Conservation (phyloP, 352 stramenopile species). For the Globisporangium yorkense region DNA sequence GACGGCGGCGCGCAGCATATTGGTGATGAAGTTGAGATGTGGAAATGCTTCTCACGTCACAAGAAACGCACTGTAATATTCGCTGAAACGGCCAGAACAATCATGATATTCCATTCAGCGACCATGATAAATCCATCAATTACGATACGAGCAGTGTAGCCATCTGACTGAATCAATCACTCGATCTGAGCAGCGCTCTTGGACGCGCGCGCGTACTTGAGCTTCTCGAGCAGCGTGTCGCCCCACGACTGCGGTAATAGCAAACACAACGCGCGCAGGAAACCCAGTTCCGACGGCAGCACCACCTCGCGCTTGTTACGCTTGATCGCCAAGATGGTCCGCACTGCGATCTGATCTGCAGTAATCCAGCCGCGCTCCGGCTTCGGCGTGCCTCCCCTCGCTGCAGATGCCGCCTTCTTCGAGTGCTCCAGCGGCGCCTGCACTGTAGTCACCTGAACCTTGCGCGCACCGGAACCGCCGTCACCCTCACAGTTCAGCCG, state of each 20-base stretch:
- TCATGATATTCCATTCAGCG: not conserved
- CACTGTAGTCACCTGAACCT: constrained; percentile 10
- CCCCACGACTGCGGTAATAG: constrained; percentile 15
- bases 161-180: not conserved
- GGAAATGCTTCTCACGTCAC: not conserved
- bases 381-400: constrained; percentile 1
- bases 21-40: not conserved
- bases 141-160: not conserved
- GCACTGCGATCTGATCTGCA: constrained; percentile 5
- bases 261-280: constrained; percentile 5
- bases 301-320: constrained; percentile 12
- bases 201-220: constrained; percentile 12
- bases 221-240: constrained; percentile 12
- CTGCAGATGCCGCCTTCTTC: not conserved
- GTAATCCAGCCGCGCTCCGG: constrained; percentile 12
- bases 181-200: not conserved
- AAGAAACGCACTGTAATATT: not conserved
- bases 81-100: too few species aligned
- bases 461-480: not conserved
- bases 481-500: not conserved
- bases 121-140: not conserved
- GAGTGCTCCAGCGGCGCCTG: constrained; percentile 10
- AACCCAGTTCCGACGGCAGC: constrained; percentile 6
- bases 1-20: constrained; percentile 11
- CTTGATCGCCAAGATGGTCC: constrained; percentile 13